A percentile compares a stretch with the other conserved stretches of the same genome.
Conservation (phyloP, 495 filamentous ascomycete genomes). For the Trichoderma reesei region DNA sequence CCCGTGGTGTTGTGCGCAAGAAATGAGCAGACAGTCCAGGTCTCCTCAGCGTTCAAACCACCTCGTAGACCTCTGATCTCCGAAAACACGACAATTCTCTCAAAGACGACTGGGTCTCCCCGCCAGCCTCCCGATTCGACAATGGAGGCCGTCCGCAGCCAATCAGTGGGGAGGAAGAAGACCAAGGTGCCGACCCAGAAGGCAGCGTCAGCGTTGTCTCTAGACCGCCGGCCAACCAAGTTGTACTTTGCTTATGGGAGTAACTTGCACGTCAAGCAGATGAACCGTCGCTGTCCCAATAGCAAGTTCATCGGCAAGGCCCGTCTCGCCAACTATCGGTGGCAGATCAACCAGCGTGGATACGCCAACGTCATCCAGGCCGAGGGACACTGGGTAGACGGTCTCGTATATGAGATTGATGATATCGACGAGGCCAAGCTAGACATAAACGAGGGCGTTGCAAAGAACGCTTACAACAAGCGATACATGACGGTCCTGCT, state of each 20-base stretch:
- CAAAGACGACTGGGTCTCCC: background rate
- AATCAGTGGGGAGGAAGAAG: slow-evolving; percentile 5
- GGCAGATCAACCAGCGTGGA: slow-evolving; percentile 57
- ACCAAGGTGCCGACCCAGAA: background rate
- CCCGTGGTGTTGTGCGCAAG: background rate
- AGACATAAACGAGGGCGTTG: slow-evolving; percentile 51
- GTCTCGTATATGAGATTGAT: slow-evolving; percentile 43
- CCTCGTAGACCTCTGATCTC: background rate
- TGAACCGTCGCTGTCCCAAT: slow-evolving; percentile 49
- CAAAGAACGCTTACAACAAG: slow-evolving; percentile 41
- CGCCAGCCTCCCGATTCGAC: background rate
- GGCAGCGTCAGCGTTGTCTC: slow-evolving; percentile 1
- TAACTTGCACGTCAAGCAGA: slow-evolving; percentile 60
- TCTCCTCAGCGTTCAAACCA: background rate
- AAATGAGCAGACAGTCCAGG: background rate
- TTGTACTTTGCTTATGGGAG: slow-evolving; percentile 69
- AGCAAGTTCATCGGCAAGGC: slow-evolving; percentile 39
- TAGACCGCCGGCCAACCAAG: slow-evolving; percentile 9
- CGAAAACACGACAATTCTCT: background rate
- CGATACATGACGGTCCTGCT: slow-evolving; percentile 17
- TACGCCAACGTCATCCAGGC: slow-evolving; percentile 59
- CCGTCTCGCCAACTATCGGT: slow-evolving; percentile 44
- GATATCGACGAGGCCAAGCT: slow-evolving; percentile 35
- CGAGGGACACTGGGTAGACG: slow-evolving; percentile 21
- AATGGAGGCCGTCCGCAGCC: slow-evolving; percentile 2